Evolutionary conservation across 495 filamentous ascomycete species (phyloP), one percentile per base, ranked within the genome.

Genomic region (Aspergillus nanangensis): DNA sequence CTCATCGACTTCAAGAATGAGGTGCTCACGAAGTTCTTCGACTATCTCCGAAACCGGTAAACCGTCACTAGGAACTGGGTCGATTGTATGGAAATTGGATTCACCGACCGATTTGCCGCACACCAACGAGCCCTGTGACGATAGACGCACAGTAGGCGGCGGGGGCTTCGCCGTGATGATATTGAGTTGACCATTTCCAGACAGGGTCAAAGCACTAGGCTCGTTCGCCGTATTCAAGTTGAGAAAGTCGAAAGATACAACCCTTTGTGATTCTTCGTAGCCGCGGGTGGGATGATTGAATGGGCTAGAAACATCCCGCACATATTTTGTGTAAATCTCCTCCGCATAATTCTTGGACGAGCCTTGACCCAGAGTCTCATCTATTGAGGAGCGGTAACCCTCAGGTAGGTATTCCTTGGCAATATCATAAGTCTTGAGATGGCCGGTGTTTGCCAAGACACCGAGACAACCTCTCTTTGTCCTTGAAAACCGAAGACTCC

Each of bases 201-300:
- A 76, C 13, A 91, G 66, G 4, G 83, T 81, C 48, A 95, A 68
- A 25, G 81, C 74, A 38, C 80, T 79, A 17, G 86, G 80, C 38
- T 82, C 82, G 33, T 82, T 65, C 8, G 77, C 67, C 2, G 74
- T 36, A 67, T 77, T 82, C 66, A 72, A 78, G 58, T 56, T 87
- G 43, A 94, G 72, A 72, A 89, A 95, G 56, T 96, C 91, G 61
- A 95, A 96, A 1, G 86, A 86, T 0, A 93, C 84, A 23, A 96
- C 79, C 13, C 83, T 77, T 33, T 84, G 75, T 8, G 77, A 70
- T 65, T 82, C 68, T 56, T 74, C 44, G 61, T 65, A 67, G 0
- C 74, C 53, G 24, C 73, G 62, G 23, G 51, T 59, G 23, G 64
- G 57, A 45, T 72, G 66, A 41, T 76, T 60, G 47, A 65, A 77